Conservation (phyloP, 192 early-diverging fungal genomes). For the Pilaira anomala region DNA sequence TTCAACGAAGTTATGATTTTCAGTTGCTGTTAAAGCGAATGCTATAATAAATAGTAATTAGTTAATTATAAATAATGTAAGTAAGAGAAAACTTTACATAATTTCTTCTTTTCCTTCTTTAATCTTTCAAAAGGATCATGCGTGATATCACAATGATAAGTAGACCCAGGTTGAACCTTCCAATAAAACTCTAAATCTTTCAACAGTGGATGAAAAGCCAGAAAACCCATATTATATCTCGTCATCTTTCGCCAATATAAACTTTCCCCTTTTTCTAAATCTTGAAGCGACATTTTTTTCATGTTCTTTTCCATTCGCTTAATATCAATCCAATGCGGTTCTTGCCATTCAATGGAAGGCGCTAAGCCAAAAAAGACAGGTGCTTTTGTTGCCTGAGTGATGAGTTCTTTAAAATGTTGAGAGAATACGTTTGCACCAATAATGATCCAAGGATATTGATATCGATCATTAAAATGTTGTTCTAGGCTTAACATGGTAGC, state of each 20-base stretch:
- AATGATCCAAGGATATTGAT: conserved; percentile 83
- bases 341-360: conserved; percentile 53
- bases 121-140: conserved; percentile 79
- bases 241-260: conserved; percentile 50
- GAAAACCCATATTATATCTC: conserved; percentile 66
- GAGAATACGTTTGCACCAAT: conserved; percentile 73
- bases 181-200: conserved; percentile 75
- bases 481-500: conserved; percentile 63
- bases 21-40: conserved; percentile 55
- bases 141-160: conserved; percentile 70
- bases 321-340: conserved; percentile 61
- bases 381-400: conserved; percentile 43
- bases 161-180: conserved; percentile 73
- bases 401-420: conserved; percentile 56
- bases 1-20: conserved; percentile 55
- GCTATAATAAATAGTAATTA: neutral
- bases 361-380: conserved; percentile 54
- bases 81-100: conserved; percentile 49
- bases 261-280: conserved; percentile 54
- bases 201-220: conserved; percentile 69
- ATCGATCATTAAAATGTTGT: conserved; percentile 70
- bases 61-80: neutral
- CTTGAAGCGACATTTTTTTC: conserved; percentile 44
- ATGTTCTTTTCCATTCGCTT: conserved; percentile 41
- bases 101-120: conserved; percentile 64